These are phyloP conservation scores for Grosmannia huntii DNA, from an alignment of 2,329 filamentous ascomycete genomes.

Conservation along the genomic window DNA sequence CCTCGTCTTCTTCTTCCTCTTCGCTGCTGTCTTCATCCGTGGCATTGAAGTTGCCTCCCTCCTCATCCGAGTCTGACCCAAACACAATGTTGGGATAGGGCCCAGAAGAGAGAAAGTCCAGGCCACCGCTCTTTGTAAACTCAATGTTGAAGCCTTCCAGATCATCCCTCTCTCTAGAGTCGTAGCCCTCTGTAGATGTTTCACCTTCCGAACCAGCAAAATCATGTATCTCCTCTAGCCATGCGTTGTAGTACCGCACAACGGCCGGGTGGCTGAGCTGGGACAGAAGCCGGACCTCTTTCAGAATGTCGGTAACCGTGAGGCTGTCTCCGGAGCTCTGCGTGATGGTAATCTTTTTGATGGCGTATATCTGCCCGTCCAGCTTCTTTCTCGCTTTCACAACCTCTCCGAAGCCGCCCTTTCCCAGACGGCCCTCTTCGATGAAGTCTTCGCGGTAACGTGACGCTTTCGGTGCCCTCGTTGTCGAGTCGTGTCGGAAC, in stretches of 20 bases:
- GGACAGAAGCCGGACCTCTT: constrained; percentile 81
- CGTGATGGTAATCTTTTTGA: constrained; percentile 91
- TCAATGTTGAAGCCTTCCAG: constrained; percentile 31
- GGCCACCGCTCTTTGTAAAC: constrained; percentile 59
- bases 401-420: constrained; percentile 91
- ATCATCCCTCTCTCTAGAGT: constrained; percentile 5
- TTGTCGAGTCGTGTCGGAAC: constrained; percentile 50
- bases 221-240: constrained; percentile 64
- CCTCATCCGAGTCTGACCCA: constrained; percentile 38
- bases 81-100: constrained; percentile 69
- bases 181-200: constrained; percentile 14
- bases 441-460: constrained; percentile 84
- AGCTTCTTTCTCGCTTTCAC: constrained; percentile 91
- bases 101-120: constrained; percentile 89
- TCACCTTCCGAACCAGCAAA: constrained; percentile 34
- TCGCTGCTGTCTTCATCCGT: constrained; percentile 34
- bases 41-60: constrained; percentile 24
- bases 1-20: constrained; percentile 23
- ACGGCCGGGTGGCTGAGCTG: constrained; percentile 77
- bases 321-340: constrained; percentile 68
- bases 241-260: constrained; percentile 89
- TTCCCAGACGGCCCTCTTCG: constrained; percentile 77
- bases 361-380: constrained; percentile 84
- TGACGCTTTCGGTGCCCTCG: constrained; percentile 42
- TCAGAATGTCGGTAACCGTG: constrained; percentile 72